Base-by-base conservation (phyloP, 805 yeast genomes). In the Komagataella pseudopastoris region DNA sequence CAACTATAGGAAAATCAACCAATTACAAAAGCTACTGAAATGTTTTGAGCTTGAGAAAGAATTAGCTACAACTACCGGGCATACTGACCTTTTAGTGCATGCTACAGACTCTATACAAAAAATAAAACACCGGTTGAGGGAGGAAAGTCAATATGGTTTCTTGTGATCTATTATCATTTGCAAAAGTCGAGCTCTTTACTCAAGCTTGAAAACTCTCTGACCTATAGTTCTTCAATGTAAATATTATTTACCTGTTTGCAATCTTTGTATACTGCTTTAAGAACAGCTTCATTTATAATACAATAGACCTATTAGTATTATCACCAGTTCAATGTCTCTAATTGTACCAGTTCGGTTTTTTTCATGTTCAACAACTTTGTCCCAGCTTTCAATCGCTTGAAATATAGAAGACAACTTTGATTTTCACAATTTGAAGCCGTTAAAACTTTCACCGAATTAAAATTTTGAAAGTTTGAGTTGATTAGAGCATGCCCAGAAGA, bases 331-430 rank as follows among this genome's bases (percentile, higher is more conserved):
- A 51, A 23, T 10, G 23, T 23, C 6, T 57, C 53, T 8, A 63
- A 49, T 17, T 57, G 48, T 2, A 52, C 55, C 1, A 54, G 51
- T 24, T 53, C 59, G n/a, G 51, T 52, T 0, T 50, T 45, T 2
- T 46, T 39, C 0, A 49, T 46, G 3, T 23, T 46, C 1, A 55
- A 49, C 3, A 70, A 51, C 45, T 62, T 66, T 43, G 63, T 65
- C 3, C 54, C 51, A 2, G 73, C 66, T 57, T 77, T 76, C 10
- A 75, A 66, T 49, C 81, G 70, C 6, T 77, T 69, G 59, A 72
- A 86, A 59, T 73, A 85, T 0, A 81, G 67, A 0, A 81, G 72
- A 60, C 95, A 87, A 58, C 82, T 88, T 43, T 73, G 74, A 47
- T 87, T 83, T 6, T 64, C 66, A 60, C 95, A 87, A 1, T 58